These are phyloP conservation scores for Jatropha multifida DNA, from an alignment of 441 rosid genomes.

Conservation along the genomic window DNA sequence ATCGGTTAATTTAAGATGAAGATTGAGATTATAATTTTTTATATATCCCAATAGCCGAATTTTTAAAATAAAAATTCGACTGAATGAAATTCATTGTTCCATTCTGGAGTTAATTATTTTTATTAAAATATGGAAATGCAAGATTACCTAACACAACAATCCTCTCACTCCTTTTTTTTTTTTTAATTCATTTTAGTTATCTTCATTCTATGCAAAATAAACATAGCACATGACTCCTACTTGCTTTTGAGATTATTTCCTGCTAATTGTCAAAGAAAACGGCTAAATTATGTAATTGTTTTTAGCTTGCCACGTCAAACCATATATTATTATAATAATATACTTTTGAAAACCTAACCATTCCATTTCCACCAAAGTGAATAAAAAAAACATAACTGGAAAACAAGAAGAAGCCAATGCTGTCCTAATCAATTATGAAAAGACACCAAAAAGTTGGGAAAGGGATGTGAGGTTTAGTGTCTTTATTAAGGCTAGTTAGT, in stretches of 20 bases:
- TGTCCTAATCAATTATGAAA: not conserved
- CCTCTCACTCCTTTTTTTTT: not conserved
- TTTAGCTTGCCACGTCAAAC: not conserved
- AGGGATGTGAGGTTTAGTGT: not conserved
- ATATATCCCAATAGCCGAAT: no score
- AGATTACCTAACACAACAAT: conserved; percentile 4
- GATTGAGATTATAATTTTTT: no score
- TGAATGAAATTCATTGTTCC: not conserved
- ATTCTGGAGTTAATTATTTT: conserved; percentile 9
- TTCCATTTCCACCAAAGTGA: not conserved
- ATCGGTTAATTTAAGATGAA: not conserved
- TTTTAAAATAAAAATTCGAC: not conserved
- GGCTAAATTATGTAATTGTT: not conserved
- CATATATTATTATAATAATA: not conserved
- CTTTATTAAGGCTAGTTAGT: not conserved
- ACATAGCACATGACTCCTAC: conserved; percentile 11
- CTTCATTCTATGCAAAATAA: not conserved
- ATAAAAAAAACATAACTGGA: not conserved
- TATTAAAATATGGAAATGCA: not conserved
- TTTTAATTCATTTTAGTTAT: not conserved
- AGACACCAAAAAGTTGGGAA: conserved; percentile 9
- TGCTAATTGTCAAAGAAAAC: conserved; percentile 9
- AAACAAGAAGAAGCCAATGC: not conserved
- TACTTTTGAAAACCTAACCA: not conserved
- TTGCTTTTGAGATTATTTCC: not conserved